These are phyloP conservation scores for Boletus vinaceobasis DNA, from an alignment of 768 basidiomycete genomes.

Conservation along the genomic window DNA sequence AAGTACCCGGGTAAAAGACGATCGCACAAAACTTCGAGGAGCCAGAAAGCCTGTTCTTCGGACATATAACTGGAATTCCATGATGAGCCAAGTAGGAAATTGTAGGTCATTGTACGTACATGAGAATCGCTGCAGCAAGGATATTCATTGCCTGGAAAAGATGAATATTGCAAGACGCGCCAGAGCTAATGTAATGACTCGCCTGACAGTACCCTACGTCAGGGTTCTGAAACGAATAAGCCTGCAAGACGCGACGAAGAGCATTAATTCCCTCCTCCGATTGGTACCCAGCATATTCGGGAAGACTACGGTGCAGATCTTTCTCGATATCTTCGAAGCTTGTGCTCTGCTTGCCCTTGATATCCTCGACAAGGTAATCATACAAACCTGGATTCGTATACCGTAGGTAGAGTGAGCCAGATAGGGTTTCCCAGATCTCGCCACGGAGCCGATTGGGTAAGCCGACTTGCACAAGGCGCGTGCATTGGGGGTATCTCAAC, in stretches of 20 bases:
- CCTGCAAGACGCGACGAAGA: slow-evolving; percentile 86
- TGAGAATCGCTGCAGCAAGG: slow-evolving; percentile 89
- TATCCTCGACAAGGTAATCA: slow-evolving; percentile 66
- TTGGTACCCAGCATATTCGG: slow-evolving; percentile 97
- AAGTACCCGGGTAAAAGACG: slow-evolving; percentile 97
- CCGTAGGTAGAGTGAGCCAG: slow-evolving; percentile 89
- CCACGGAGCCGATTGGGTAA: slow-evolving; percentile 92
- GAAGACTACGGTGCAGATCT: slow-evolving; percentile 91
- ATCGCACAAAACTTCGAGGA: slow-evolving; percentile 91
- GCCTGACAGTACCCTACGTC: slow-evolving; percentile 95
- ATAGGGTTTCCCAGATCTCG: slow-evolving; percentile 97
- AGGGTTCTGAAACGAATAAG: slow-evolving; percentile 94
- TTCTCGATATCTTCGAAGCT: slow-evolving; percentile 99
- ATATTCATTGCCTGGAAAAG: slow-evolving; percentile 88
- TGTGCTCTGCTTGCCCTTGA: slow-evolving; percentile 73
- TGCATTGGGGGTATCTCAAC: slow-evolving; percentile 93
- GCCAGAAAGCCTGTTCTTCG: slow-evolving; percentile 98
- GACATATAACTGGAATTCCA: slow-evolving; percentile 80
- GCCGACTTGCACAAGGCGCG: slow-evolving; percentile 96
- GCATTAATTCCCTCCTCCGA: slow-evolving; percentile 80
- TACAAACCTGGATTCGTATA: slow-evolving; percentile 85
- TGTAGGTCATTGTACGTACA: slow-evolving; percentile 45
- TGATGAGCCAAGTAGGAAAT: slow-evolving; percentile 6
- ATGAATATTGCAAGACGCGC: not conserved
- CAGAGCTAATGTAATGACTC: slow-evolving; percentile 10